phyloP scores from a whole-genome alignment of 768 basidiomycete genomes.

The Solioccasus polychromus region DNA sequence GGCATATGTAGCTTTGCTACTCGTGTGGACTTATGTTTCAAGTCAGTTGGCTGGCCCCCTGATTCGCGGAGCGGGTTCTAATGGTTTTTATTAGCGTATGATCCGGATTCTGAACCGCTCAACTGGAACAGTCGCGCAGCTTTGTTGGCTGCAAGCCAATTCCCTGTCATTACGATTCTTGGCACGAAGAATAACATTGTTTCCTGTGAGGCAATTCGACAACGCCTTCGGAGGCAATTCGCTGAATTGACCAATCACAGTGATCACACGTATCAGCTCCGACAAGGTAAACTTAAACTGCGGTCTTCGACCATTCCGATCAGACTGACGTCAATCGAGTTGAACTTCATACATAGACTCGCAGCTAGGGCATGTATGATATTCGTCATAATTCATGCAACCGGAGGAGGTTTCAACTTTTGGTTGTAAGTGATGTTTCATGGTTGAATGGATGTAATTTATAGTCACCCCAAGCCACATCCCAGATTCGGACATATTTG shows the following conservation, averaged over 20 bases:
- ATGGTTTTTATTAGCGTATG: constrained; percentile 20
- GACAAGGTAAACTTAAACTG: constrained; percentile 26
- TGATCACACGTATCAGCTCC: constrained; percentile 21
- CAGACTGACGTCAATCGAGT: constrained; percentile 13
- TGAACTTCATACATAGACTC: constrained; percentile 45
- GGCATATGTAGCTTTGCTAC: constrained; percentile 36
- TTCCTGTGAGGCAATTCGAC: constrained; percentile 10
- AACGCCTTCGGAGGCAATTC: not conserved
- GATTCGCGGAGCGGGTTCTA: no score
- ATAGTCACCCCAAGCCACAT: constrained; percentile 6
- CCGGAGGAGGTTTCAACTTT: constrained; percentile 17
- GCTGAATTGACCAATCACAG: constrained; percentile 1
- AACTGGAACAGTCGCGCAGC: constrained; percentile 35
- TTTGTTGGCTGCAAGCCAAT: constrained; percentile 33
- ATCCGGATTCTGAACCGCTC: constrained; percentile 17
- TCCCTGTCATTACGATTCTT: constrained; percentile 40
- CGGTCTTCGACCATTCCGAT: not conserved
- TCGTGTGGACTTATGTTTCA: constrained; percentile 37
- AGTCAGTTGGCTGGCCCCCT: constrained; percentile 24
- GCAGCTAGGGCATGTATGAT: constrained; percentile 43
- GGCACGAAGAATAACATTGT: constrained; percentile 41
- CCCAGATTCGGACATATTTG: constrained; percentile 1
- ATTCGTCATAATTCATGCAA: constrained; percentile 47
- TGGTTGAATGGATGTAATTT: not conserved
- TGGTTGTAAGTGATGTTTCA: constrained; percentile 8